Conservation (phyloP, 352 stramenopile species). For the Phytophthora cactorum region DNA sequence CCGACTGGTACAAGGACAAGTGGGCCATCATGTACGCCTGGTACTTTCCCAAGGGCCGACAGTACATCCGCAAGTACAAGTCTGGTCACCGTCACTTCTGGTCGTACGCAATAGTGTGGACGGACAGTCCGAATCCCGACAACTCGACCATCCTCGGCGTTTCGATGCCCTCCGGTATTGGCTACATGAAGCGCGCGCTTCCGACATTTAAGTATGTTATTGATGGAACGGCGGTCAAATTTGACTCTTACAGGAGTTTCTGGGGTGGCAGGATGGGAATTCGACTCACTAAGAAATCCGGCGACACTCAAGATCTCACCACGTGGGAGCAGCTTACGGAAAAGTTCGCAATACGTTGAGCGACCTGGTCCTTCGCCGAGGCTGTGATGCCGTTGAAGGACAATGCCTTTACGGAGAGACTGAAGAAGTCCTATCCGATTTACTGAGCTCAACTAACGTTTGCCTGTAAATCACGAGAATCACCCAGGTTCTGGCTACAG, state of each 20-base stretch:
- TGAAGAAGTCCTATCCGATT: too few species aligned
- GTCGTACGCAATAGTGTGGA: slow-evolving; percentile 5
- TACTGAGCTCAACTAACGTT: too few species aligned
- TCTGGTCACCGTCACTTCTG: slow-evolving; percentile 2
- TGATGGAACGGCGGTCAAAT: slow-evolving; percentile 1
- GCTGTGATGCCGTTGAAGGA: too few species aligned
- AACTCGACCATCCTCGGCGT: slow-evolving; percentile 7
- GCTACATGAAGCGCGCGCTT: background rate
- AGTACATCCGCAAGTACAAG: background rate
- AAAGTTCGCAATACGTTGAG: too few species aligned
- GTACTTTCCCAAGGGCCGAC: slow-evolving; percentile 2
- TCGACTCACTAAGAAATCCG: background rate
- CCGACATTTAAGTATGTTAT: background rate
- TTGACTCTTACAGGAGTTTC: background rate
- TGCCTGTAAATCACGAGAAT: too few species aligned
- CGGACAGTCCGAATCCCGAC: background rate
- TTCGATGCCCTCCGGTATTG: background rate
- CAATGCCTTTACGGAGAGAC: too few species aligned
- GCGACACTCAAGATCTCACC: background rate
- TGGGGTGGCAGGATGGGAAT: background rate
- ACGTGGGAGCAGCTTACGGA: slow-evolving; percentile 5
- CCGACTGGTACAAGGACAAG: slow-evolving; percentile 21
- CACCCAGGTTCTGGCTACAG: too few species aligned
- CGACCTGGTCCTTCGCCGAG: too few species aligned
- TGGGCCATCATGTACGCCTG: slow-evolving; percentile 15